These are phyloP conservation scores for Microbotryum lychnidis-dioicae DNA, from an alignment of 1,284 basidiomycete species.

Conservation along the genomic window DNA sequence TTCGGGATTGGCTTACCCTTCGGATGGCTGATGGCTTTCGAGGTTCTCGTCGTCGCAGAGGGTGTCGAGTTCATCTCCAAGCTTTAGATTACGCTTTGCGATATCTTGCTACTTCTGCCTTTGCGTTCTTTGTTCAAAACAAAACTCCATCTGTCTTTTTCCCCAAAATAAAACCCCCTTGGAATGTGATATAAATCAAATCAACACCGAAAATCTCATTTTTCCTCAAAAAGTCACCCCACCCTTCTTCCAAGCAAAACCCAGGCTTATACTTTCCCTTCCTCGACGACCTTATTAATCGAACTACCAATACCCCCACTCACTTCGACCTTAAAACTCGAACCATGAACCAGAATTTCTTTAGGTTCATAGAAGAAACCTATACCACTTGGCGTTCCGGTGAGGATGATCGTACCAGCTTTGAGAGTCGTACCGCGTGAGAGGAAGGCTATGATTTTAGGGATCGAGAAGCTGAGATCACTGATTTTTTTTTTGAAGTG, in stretches of 20 bases:
- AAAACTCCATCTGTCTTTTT: too few species aligned
- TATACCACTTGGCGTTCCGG: slow-evolving; percentile 41
- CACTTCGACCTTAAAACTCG: slow-evolving; percentile 42
- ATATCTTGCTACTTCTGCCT: not conserved
- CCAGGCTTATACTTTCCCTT: slow-evolving; percentile 31
- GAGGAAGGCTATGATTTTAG: slow-evolving; percentile 41
- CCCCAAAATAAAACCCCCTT: too few species aligned
- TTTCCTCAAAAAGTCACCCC: too few species aligned
- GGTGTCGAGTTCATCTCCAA: slow-evolving; percentile 6
- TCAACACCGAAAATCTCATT: too few species aligned
- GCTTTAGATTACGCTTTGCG: not conserved
- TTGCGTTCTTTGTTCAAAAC: too few species aligned
- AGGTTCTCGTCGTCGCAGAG: not conserved
- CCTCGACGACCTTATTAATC: slow-evolving; percentile 42
- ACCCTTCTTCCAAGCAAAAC: too few species aligned
- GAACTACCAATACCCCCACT: slow-evolving; percentile 43
- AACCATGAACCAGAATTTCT: slow-evolving; percentile 39
- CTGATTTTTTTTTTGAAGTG: slow-evolving; percentile 18
- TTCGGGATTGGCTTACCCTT: not conserved
- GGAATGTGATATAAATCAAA: too few species aligned
- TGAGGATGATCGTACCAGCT: slow-evolving; percentile 33
- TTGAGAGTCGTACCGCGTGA: slow-evolving; percentile 33
- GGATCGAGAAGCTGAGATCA: slow-evolving; percentile 43
- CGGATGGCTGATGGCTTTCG: too few species aligned
- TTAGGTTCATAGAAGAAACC: slow-evolving; percentile 40